Evolutionary conservation across 2,329 filamentous ascomycete genomes (phyloP), one percentile per base, ranked within the genome.

Genomic region (Alternaria sp.): DNA sequence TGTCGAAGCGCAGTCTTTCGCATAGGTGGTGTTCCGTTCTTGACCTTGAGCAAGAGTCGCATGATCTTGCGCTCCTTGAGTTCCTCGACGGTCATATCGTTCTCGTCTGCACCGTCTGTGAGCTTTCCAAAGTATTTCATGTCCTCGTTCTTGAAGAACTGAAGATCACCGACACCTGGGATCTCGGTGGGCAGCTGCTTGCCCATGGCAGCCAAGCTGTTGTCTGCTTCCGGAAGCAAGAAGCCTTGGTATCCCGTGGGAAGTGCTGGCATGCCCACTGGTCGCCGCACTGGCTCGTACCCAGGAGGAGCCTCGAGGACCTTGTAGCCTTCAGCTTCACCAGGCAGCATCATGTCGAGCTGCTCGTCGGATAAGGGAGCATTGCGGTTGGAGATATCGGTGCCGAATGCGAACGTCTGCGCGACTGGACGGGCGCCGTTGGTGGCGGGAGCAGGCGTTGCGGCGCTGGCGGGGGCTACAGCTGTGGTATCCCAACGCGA

Each of bases 71-170:
- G 88, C 82, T 99, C 95, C 81, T 99, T 98, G 56, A 99, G 83
- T 75, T 99, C 95, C 52, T 99, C 96, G 10, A 99, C 93, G 19
- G 90, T 94, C 82, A 99, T 88, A 21, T 89, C 87, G 72, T 95
- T 96, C 82, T 99, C 96, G 72, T 98, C 93, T 25, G 91, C 91
- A 40, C 93, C 93, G 77, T 99, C 96, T 21, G 97, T 95, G 44
- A 99, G 88, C 84, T 99, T 98, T 62, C 95, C 94, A 75, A 99
- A 99, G 82, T 99, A 99, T 43, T 93, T 90, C 93, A 98, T 97
- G 80, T 99, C 96, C 80, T 99, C 96, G 2, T 93, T 89, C 83
- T 99, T 99, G 87, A 99, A 97, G 79, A 98, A 99, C 71, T 97
- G 94, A 55, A 99, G 83, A 79, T 99, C 96, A 43, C 94, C 94